phyloP scores from a whole-genome alignment of 139 green algal genomes.

The Chlamydomonas sp. region DNA sequence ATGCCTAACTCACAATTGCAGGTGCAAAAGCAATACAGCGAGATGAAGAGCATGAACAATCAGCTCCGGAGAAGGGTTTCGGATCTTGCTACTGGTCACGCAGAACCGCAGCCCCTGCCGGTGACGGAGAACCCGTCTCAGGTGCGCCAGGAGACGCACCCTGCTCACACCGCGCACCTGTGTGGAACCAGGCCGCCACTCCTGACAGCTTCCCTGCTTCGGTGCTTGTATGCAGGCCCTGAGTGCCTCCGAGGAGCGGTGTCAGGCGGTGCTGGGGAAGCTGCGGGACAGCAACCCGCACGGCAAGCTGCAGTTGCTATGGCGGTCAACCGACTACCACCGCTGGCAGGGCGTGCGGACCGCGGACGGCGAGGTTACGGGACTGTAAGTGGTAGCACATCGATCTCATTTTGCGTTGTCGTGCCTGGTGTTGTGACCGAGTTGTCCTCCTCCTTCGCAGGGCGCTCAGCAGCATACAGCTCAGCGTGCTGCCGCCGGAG shows the following conservation, averaged over 20 bases:
- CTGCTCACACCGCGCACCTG: neutral
- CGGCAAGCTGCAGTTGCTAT: slow-evolving; percentile 14
- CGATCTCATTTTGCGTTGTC: too few relatives aligned
- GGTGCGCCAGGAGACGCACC: neutral
- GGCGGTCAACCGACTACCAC: slow-evolving; percentile 14
- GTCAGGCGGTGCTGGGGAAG: neutral
- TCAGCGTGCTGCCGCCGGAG: slow-evolving; percentile 13
- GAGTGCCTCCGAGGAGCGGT: slow-evolving; percentile 2
- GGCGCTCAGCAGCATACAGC: slow-evolving; percentile 25
- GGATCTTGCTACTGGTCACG: slow-evolving; percentile 28
- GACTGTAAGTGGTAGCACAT: neutral
- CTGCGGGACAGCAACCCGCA: slow-evolving; percentile 23
- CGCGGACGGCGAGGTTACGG: slow-evolving; percentile 3
- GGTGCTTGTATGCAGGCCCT: neutral
- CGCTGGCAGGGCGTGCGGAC: slow-evolving; percentile 23
- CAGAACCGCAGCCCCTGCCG: slow-evolving; percentile 7
- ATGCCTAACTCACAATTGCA: too few relatives aligned
- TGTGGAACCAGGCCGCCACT: neutral
- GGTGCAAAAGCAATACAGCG: slow-evolving; percentile 12
- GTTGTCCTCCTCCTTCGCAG: neutral
- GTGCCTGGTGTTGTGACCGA: too few relatives aligned
- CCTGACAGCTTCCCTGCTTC: too few relatives aligned
- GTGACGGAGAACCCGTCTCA: neutral
- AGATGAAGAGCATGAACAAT: slow-evolving; percentile 37
- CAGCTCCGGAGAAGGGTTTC: slow-evolving; percentile 30